These are phyloP conservation scores for Aspergillus asperescens DNA, from an alignment of 495 filamentous ascomycete genomes.

Conservation along the genomic window DNA sequence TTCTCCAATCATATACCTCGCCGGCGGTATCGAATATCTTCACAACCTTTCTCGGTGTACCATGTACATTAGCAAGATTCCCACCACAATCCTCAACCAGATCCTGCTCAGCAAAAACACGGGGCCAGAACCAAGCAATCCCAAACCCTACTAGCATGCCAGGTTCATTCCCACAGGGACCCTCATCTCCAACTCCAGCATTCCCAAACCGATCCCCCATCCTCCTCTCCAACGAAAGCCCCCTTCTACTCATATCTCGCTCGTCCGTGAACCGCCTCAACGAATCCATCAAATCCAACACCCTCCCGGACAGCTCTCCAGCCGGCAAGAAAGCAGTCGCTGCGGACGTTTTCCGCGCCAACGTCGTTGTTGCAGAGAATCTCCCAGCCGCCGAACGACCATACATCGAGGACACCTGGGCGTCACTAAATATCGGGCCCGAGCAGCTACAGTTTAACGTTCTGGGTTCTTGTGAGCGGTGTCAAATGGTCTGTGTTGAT, in stretches of 20 bases:
- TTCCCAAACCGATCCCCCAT: slow-evolving; percentile 47
- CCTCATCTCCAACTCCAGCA: slow-evolving; percentile 27
- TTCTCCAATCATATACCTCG: slow-evolving; percentile 61
- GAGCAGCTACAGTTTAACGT: slow-evolving; percentile 52
- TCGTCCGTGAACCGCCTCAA: slow-evolving; percentile 78
- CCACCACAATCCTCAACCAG: slow-evolving; percentile 57
- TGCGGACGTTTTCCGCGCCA: slow-evolving; percentile 74
- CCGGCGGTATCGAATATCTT: slow-evolving; percentile 66
- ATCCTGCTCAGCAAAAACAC: slow-evolving; percentile 44
- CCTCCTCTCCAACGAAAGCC: slow-evolving; percentile 83
- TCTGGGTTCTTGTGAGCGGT: slow-evolving; percentile 77
- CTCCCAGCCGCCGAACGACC: slow-evolving; percentile 46
- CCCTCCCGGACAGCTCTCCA: neutral
- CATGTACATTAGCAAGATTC: slow-evolving; percentile 76
- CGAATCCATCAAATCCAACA: slow-evolving; percentile 53
- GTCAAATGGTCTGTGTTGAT: slow-evolving; percentile 94
- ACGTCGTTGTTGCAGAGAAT: slow-evolving; percentile 66
- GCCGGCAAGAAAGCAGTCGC: slow-evolving; percentile 49
- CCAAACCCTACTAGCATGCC: slow-evolving; percentile 47
- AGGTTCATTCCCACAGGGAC: slow-evolving; percentile 52
- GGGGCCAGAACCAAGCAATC: neutral
- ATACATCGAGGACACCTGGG: slow-evolving; percentile 52
- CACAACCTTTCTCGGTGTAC: slow-evolving; percentile 62
- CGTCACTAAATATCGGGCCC: slow-evolving; percentile 33
- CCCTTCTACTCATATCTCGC: slow-evolving; percentile 76